Conservation (phyloP, 2,329 filamentous ascomycete genomes). For the Pseudocercospora vitis region DNA sequence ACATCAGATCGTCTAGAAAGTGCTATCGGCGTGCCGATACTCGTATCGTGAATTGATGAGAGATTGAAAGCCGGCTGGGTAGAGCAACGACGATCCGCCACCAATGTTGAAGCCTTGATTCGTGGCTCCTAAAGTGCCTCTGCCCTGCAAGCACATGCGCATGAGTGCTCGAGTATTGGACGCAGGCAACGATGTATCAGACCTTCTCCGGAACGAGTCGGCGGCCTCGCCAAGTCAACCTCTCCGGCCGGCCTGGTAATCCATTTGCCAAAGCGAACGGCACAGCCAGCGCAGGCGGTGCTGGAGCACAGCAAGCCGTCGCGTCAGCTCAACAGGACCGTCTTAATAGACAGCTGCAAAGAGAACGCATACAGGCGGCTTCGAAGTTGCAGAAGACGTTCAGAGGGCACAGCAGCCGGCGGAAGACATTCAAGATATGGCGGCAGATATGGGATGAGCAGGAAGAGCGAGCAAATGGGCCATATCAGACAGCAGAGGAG, state of each 20-base stretch:
- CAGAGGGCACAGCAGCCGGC: conserved; percentile 71
- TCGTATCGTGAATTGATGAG: too few relatives aligned
- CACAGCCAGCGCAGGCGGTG: conserved; percentile 49
- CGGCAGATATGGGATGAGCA: conserved; percentile 63
- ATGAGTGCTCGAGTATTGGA: not conserved
- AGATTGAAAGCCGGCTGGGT: not conserved
- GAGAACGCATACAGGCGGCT: conserved; percentile 72
- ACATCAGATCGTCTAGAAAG: conserved; percentile 1
- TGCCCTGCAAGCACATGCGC: not conserved
- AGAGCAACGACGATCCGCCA: not conserved
- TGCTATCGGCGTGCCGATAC: not conserved
- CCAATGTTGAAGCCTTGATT: not conserved
- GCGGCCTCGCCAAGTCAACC: conserved; percentile 86
- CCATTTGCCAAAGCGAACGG: conserved; percentile 63
- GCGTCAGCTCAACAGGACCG: conserved; percentile 86
- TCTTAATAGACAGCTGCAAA: conserved; percentile 73
- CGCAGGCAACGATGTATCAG: conserved; percentile 69
- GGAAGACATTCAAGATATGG: conserved; percentile 56
- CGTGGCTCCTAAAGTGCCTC: not conserved
- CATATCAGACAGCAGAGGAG: conserved; percentile 42
- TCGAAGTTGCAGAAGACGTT: conserved; percentile 75
- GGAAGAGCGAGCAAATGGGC: conserved; percentile 37
- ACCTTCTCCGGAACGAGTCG: conserved; percentile 87
- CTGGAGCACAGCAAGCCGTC: conserved; percentile 70
- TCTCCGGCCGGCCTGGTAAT: conserved; percentile 76